Evolutionary conservation across 163 green algal genomes (phyloP).

Genomic region (Trebouxiophyceae sp.): DNA sequence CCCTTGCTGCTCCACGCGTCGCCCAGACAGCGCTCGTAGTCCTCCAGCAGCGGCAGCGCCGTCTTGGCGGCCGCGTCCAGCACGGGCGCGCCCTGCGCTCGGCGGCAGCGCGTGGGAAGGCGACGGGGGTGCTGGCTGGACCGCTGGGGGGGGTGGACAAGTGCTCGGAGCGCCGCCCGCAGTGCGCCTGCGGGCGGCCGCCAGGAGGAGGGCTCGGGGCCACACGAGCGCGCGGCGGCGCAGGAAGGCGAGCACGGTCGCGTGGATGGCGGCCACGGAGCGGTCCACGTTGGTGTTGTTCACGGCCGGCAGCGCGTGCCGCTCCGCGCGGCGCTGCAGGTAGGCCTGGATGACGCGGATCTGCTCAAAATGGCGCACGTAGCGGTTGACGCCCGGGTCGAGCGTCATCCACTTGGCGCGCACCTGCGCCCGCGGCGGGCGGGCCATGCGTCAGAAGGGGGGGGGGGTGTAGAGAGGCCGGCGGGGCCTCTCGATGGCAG

Average conservation of each 20-base stretch:
- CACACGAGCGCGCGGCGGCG: constrained; percentile 13
- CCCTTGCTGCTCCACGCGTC: constrained; percentile 23
- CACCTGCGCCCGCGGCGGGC: constrained; percentile 47
- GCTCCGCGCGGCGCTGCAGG: constrained; percentile 64
- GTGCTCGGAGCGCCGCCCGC: too few relatives aligned
- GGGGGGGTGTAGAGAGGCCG: too few relatives aligned
- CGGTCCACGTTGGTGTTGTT: constrained; percentile 93
- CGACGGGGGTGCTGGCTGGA: not conserved
- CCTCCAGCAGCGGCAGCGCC: constrained; percentile 38
- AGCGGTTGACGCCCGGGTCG: constrained; percentile 77
- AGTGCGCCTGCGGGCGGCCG: too few relatives aligned
- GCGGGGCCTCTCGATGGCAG: too few relatives aligned
- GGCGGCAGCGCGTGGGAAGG: not conserved
- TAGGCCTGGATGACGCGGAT: constrained; percentile 90
- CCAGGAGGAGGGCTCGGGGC: too few relatives aligned
- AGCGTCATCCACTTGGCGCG: constrained; percentile 93
- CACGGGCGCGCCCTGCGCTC: constrained; percentile 48
- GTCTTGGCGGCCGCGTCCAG: constrained; percentile 45
- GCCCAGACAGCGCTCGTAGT: constrained; percentile 35
- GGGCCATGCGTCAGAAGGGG: too few relatives aligned
- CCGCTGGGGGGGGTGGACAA: too few relatives aligned
- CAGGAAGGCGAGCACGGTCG: constrained; percentile 61
- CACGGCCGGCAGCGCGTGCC: constrained; percentile 70
- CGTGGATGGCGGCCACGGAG: constrained; percentile 78
- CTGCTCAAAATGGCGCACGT: constrained; percentile 79